These are phyloP conservation scores for Russula lepida DNA, from an alignment of 768 basidiomycete genomes.

Conservation along the genomic window DNA sequence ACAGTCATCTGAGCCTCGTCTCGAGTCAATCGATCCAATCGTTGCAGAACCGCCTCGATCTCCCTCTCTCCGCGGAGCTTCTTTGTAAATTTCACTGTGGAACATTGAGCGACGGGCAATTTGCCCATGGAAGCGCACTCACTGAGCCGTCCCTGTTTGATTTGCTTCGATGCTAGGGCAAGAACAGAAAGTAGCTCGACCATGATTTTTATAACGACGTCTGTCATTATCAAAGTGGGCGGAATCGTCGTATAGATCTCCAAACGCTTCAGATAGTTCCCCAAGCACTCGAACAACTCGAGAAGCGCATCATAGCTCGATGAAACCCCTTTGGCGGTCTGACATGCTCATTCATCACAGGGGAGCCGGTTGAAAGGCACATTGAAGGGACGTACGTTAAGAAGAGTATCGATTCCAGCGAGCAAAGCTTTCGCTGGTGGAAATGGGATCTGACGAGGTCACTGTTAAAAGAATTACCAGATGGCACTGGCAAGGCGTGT, in stretches of 20 bases:
- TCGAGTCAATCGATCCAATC: background rate
- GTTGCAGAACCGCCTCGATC: background rate
- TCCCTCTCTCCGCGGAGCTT: background rate
- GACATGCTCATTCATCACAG: background rate
- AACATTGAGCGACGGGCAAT: background rate
- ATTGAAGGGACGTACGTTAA: background rate
- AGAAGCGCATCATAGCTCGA: background rate
- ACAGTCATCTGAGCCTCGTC: background rate
- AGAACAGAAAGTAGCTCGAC: background rate
- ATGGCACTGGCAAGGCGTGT: no score
- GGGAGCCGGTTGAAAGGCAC: background rate
- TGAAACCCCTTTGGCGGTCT: background rate
- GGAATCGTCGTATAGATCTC: background rate
- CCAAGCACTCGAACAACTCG: background rate
- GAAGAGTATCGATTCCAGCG: background rate
- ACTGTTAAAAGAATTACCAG: no score
- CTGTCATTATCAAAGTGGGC: background rate
- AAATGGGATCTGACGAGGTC: background rate
- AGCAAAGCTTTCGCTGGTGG: background rate
- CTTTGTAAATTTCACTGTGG: background rate
- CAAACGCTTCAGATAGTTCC: background rate
- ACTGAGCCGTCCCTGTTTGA: constrained; percentile 1
- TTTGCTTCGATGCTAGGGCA: background rate
- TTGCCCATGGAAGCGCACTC: background rate
- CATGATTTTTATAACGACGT: background rate